Percentiles rank a stretch among this genome's conserved stretches.
These are phyloP conservation scores for Oidiodendron maius DNA, from an alignment of 495 filamentous ascomycete genomes.

Conservation along the genomic window DNA sequence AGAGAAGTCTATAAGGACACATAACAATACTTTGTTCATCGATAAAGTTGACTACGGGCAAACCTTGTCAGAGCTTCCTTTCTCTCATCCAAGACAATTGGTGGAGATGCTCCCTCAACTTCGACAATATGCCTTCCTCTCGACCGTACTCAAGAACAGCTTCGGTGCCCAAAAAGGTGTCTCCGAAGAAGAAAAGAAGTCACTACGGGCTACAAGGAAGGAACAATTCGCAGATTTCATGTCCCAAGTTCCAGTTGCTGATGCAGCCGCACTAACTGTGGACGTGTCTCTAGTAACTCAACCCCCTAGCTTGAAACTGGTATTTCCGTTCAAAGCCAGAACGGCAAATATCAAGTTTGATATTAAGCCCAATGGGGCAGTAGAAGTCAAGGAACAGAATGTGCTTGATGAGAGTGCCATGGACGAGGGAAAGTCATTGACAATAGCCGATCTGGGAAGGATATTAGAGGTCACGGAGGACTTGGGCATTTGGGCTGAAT, in stretches of 20 bases:
- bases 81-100: conserved; percentile 82
- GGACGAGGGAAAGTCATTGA: conserved; percentile 6
- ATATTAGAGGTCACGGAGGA: conserved; percentile 37
- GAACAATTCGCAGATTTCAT: conserved; percentile 32
- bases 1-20: conserved; percentile 39
- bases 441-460: conserved; percentile 24
- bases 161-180: conserved; percentile 31
- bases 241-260: neutral
- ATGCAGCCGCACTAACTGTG: conserved; percentile 15
- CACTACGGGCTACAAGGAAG: conserved; percentile 18
- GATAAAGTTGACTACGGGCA: conserved; percentile 65
- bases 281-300: conserved; percentile 43
- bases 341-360: conserved; percentile 48
- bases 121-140: conserved; percentile 68
- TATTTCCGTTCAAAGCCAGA: conserved; percentile 38
- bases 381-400: conserved; percentile 38
- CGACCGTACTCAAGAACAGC: conserved; percentile 55
- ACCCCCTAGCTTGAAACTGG: conserved; percentile 39
- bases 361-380: conserved; percentile 54
- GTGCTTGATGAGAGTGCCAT: conserved; percentile 9
- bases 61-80: conserved; percentile 65
- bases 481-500: conserved; percentile 57
- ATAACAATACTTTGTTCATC: conserved; percentile 65
- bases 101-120: conserved; percentile 68
- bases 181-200: neutral